phyloP scores from a whole-genome alignment of 2,329 filamentous ascomycete species.

The Mycosphaerella sp. region DNA sequence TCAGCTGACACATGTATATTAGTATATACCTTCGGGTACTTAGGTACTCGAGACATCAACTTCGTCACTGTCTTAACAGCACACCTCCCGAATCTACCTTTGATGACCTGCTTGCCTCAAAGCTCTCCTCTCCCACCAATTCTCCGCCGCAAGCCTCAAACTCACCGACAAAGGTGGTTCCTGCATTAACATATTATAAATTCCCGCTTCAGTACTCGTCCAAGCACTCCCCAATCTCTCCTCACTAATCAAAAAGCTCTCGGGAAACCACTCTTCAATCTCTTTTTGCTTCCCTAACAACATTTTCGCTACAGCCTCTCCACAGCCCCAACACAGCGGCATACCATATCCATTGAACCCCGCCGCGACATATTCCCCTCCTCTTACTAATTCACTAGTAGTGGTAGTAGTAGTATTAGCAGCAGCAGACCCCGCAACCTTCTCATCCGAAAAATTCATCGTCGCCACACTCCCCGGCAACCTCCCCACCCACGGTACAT shows the following conservation, averaged over 20 bases:
- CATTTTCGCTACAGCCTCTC: conserved; percentile 24
- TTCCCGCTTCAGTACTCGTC: conserved; percentile 13
- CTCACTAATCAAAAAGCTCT: conserved; percentile 14
- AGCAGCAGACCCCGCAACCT: too few relatives aligned
- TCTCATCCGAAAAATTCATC: background rate
- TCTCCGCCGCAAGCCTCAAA: background rate
- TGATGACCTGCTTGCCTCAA: too few relatives aligned
- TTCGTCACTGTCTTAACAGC: too few relatives aligned
- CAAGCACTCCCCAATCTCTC: conserved; percentile 14
- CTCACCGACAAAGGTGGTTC: background rate
- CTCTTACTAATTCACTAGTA: background rate
- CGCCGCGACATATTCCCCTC: conserved; percentile 21
- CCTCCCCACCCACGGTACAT: conserved; percentile 16
- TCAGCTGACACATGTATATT: too few relatives aligned
- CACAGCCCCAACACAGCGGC: conserved; percentile 22
- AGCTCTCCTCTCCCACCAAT: too few relatives aligned
- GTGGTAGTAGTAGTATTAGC: too few relatives aligned
- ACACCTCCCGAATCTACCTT: too few relatives aligned
- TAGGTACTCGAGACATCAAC: too few relatives aligned
- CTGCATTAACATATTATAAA: conserved; percentile 14
- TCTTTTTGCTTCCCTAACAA: conserved; percentile 13
- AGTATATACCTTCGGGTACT: too few relatives aligned
- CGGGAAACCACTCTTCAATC: conserved; percentile 14
- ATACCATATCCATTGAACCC: conserved; percentile 24
- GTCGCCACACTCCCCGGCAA: conserved; percentile 8